Conservation (phyloP, 345 rosid species). For the Arabis hirsuta region DNA sequence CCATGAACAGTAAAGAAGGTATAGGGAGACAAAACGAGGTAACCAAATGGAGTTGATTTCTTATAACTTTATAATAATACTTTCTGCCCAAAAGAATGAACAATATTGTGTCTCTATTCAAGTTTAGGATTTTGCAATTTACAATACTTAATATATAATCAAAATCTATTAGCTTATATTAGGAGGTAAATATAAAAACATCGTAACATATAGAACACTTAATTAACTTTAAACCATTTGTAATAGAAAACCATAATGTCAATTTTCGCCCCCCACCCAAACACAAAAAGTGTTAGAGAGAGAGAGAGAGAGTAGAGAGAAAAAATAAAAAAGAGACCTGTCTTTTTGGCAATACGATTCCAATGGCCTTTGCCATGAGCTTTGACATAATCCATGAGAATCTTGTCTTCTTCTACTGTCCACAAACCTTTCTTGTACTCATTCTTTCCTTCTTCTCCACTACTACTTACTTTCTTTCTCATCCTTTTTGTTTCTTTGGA, state of each 20-base stretch:
- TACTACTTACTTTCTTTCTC: conserved; percentile 38
- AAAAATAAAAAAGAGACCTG: conserved; percentile 46
- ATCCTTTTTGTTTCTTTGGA: conserved; percentile 32
- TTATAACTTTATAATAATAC: background rate
- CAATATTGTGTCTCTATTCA: background rate
- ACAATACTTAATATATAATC: background rate
- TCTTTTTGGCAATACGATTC: conserved; percentile 57
- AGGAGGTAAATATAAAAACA: background rate
- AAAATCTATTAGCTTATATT: background rate
- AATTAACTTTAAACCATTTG: conserved; percentile 3
- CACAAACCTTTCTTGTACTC: conserved; percentile 56
- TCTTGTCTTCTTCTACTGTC: conserved; percentile 56
- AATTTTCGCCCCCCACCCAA: background rate
- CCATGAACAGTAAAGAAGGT: background rate
- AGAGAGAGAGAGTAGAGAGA: conserved; percentile 6
- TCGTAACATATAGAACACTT: no score
- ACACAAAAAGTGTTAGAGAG: background rate
- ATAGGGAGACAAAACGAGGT: background rate
- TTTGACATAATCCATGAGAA: conserved; percentile 56
- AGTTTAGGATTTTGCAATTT: background rate
- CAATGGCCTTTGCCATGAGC: conserved; percentile 70
- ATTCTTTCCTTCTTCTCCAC: conserved; percentile 40
- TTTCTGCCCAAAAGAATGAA: background rate
- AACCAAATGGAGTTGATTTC: background rate
- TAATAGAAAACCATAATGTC: background rate